Percentiles rank a stretch among this genome's conserved stretches.
Conservation (phyloP, 2,329 filamentous ascomycete species). For the Trichoderma sp. region DNA sequence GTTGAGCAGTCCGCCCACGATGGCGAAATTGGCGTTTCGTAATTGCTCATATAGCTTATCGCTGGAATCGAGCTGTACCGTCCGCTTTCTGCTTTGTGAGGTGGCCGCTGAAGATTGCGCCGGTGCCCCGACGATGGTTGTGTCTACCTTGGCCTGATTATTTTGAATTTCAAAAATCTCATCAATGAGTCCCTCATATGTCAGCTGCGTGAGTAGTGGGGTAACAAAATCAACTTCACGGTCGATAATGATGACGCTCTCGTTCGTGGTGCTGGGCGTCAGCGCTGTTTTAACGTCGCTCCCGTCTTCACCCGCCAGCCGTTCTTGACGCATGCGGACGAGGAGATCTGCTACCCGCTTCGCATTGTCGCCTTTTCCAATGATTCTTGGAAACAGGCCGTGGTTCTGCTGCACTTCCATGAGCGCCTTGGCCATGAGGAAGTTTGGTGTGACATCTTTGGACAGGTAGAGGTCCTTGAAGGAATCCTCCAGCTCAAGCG, state of each 20-base stretch:
- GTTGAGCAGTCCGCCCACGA: constrained; percentile 85
- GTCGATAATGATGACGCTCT: constrained; percentile 93
- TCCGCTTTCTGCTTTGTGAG: constrained; percentile 70
- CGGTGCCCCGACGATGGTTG: constrained; percentile 79
- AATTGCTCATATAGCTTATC: constrained; percentile 88
- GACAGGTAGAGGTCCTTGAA: constrained; percentile 86
- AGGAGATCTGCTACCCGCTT: constrained; percentile 85
- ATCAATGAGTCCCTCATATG: constrained; percentile 94
- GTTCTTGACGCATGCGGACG: constrained; percentile 86
- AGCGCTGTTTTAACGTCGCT: constrained; percentile 66
- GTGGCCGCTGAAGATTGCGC: constrained; percentile 61
- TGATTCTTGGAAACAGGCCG: constrained; percentile 90
- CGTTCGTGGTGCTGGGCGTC: constrained; percentile 81
- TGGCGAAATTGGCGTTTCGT: constrained; percentile 91
- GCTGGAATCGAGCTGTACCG: constrained; percentile 83
- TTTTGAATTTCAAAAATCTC: constrained; percentile 90
- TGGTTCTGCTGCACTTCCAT: constrained; percentile 93
- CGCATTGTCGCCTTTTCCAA: constrained; percentile 94
- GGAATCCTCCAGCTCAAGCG: constrained; percentile 83
- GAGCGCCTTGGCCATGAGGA: constrained; percentile 83
- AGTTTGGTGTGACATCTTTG: constrained; percentile 89
- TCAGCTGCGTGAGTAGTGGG: constrained; percentile 87
- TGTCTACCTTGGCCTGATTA: constrained; percentile 91
- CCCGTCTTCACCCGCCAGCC: constrained; percentile 75
- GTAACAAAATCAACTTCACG: constrained; percentile 94